Conservation (phyloP, 2,329 filamentous ascomycete species). For the Phyllosticta citrichinensis region DNA sequence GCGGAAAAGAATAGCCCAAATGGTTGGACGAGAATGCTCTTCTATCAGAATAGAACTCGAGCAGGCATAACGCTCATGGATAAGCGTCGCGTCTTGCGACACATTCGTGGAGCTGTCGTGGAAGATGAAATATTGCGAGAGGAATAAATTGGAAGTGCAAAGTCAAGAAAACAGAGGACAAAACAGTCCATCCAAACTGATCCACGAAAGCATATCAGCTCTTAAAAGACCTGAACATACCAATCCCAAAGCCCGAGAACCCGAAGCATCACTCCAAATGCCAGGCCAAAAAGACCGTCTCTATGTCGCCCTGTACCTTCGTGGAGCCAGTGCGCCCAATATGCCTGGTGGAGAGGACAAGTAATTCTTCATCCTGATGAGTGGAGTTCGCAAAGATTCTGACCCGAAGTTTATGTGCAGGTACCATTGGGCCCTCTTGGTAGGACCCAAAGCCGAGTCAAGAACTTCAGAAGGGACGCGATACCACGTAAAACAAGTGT, state of each 20-base stretch:
- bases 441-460: slow-evolving; percentile 27
- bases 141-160: background rate
- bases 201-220: background rate
- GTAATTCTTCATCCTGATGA: slow-evolving; percentile 12
- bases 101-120: background rate
- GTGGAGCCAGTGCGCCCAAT: slow-evolving; percentile 13
- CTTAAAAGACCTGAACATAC: background rate
- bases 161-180: background rate
- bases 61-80: background rate
- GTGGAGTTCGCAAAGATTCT: background rate
- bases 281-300: slow-evolving; percentile 21
- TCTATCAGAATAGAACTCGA: background rate
- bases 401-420: slow-evolving; percentile 13
- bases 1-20: background rate
- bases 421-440: slow-evolving; percentile 32
- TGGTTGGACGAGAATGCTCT: background rate
- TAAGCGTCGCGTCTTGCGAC: background rate
- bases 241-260: background rate
- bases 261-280: slow-evolving; percentile 9
- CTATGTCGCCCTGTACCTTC: slow-evolving; percentile 20
- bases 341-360: slow-evolving; percentile 20
- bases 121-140: background rate
- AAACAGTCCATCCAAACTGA: background rate
- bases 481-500: slow-evolving; percentile 26
- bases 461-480: slow-evolving; percentile 15